phyloP scores from a whole-genome alignment of 352 stramenopile genomes.

The Phytophthora lateralis region DNA sequence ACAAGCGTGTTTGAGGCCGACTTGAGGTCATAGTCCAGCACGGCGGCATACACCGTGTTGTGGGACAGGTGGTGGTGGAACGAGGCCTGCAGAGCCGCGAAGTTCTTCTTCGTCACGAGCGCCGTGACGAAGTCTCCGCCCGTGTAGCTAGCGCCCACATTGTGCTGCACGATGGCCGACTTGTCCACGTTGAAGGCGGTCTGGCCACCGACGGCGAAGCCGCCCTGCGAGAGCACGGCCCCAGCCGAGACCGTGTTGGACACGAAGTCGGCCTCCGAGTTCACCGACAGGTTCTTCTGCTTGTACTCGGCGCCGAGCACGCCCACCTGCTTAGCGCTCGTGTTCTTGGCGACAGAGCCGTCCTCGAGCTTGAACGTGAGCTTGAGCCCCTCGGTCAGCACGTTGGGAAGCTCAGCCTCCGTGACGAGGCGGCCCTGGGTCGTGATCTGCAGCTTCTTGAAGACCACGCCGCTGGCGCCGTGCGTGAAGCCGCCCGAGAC shows the following conservation, averaged over 20 bases:
- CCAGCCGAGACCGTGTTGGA: slow-evolving; percentile 68
- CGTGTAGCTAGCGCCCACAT: slow-evolving; percentile 74
- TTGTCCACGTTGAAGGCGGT: slow-evolving; percentile 84
- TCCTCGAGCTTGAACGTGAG: slow-evolving; percentile 87
- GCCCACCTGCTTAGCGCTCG: slow-evolving; percentile 69
- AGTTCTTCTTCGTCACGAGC: slow-evolving; percentile 86
- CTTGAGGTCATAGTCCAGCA: slow-evolving; percentile 87
- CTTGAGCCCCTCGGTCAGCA: slow-evolving; percentile 77
- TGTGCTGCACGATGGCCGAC: slow-evolving; percentile 79
- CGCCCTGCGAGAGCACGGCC: slow-evolving; percentile 60
- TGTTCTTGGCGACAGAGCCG: slow-evolving; percentile 78
- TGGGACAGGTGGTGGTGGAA: slow-evolving; percentile 85
- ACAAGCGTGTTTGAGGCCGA: slow-evolving; percentile 80
- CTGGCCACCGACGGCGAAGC: slow-evolving; percentile 72
- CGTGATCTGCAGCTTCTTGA: slow-evolving; percentile 89
- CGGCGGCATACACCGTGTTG: slow-evolving; percentile 77
- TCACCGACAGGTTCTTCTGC: slow-evolving; percentile 72
- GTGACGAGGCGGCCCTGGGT: slow-evolving; percentile 79
- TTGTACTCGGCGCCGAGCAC: slow-evolving; percentile 84
- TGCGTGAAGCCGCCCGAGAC: slow-evolving; percentile 80
- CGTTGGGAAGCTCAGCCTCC: slow-evolving; percentile 80
- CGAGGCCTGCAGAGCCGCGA: slow-evolving; percentile 71
- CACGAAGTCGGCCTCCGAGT: slow-evolving; percentile 79
- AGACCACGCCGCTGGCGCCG: slow-evolving; percentile 62
- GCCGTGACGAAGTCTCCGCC: slow-evolving; percentile 72